Conservation (phyloP, 805 yeast species). For the Candida adriatica region DNA sequence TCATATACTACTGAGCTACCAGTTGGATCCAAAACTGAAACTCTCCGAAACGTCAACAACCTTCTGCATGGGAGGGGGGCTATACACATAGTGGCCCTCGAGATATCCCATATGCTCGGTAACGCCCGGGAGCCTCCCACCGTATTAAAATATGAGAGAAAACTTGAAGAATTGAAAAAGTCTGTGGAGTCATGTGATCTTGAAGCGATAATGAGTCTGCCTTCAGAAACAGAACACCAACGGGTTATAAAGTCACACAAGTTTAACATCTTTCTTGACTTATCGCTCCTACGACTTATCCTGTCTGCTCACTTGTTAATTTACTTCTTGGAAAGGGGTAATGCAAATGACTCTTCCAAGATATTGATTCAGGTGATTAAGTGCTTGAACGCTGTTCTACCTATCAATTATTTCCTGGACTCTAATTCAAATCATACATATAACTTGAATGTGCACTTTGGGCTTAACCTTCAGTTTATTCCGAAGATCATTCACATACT, state of each 20-base stretch:
- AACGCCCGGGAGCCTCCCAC: slow-evolving; percentile 6
- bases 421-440: slow-evolving; percentile 4
- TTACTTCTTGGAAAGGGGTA: slow-evolving; percentile 3
- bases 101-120: slow-evolving; percentile 2
- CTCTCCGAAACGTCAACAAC: not conserved
- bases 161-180: slow-evolving; percentile 3
- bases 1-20: slow-evolving; percentile 9
- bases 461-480: slow-evolving; percentile 9
- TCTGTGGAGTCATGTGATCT: slow-evolving; percentile 6
- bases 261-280: slow-evolving; percentile 7
- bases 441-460: slow-evolving; percentile 12
- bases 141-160: slow-evolving; percentile 4
- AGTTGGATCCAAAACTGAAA: not conserved
- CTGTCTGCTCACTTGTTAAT: slow-evolving; percentile 3
- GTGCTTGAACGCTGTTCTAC: slow-evolving; percentile 5
- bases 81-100: slow-evolving; percentile 4
- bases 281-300: slow-evolving; percentile 3
- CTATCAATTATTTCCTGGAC: slow-evolving; percentile 10
- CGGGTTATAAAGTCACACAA: slow-evolving; percentile 4
- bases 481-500: slow-evolving; percentile 11
- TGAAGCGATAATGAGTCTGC: slow-evolving; percentile 5
- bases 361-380: slow-evolving; percentile 6
- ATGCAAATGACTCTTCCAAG: slow-evolving; percentile 6
- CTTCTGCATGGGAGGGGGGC: slow-evolving; percentile 1
- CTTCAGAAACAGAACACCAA: slow-evolving; percentile 3